A percentile compares a stretch with the other conserved stretches of the same genome.
Conservation (phyloP, 2,329 filamentous ascomycete species). For the Paramyrothecium roridum region DNA sequence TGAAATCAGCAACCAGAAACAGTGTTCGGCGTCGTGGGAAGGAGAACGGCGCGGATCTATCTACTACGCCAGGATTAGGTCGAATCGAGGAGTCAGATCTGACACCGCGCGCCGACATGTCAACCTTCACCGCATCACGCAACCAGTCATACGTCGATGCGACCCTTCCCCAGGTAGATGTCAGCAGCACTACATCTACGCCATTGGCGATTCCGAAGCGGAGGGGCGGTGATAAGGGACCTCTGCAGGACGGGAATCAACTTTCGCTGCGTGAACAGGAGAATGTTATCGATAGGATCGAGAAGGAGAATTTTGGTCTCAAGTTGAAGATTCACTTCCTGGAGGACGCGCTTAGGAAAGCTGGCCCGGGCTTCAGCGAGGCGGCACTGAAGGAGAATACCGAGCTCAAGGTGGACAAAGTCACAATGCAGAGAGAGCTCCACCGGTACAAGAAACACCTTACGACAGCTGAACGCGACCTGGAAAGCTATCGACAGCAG, state of each 20-base stretch:
- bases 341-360: slow-evolving; percentile 83
- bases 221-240: slow-evolving; percentile 59
- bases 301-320: slow-evolving; percentile 96
- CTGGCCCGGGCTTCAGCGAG: slow-evolving; percentile 86
- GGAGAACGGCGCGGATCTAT: slow-evolving; percentile 55
- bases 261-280: slow-evolving; percentile 93
- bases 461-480: slow-evolving; percentile 75
- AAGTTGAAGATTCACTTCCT: slow-evolving; percentile 98
- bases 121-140: slow-evolving; percentile 63
- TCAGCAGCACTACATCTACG: slow-evolving; percentile 79
- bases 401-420: slow-evolving; percentile 87
- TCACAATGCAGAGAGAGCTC: slow-evolving; percentile 85
- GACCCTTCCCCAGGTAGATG: slow-evolving; percentile 72
- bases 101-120: slow-evolving; percentile 72
- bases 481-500: slow-evolving; percentile 80
- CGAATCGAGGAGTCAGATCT: slow-evolving; percentile 69
- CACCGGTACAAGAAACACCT: slow-evolving; percentile 83
- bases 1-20: slow-evolving; percentile 76
- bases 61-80: slow-evolving; percentile 67
- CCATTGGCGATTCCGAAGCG: slow-evolving; percentile 70
- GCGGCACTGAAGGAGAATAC: slow-evolving; percentile 91
- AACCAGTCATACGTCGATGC: slow-evolving; percentile 63
- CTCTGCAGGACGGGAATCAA: slow-evolving; percentile 82
- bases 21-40: slow-evolving; percentile 65
- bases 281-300: slow-evolving; percentile 89